Conservation (phyloP, 2,329 filamentous ascomycete genomes). For the Colletotrichum agaves region DNA sequence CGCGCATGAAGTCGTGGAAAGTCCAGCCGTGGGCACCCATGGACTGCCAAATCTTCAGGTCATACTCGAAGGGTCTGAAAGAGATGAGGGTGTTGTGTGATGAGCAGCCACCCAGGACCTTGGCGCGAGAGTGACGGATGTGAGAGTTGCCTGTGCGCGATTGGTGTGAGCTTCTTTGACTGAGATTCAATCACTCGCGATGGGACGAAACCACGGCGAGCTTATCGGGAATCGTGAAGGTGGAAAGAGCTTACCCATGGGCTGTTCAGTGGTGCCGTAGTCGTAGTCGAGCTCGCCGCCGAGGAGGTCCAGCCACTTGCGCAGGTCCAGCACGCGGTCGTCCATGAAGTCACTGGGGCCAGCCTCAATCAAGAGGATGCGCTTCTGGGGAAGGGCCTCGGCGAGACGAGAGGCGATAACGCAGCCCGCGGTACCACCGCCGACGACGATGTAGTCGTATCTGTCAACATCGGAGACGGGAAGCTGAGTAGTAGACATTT, state of each 20-base stretch:
- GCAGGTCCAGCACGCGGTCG: constrained; percentile 85
- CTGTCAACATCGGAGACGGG: constrained; percentile 70
- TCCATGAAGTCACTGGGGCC: constrained; percentile 91
- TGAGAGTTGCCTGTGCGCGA: constrained; percentile 77
- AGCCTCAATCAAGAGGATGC: constrained; percentile 85
- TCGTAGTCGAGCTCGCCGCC: constrained; percentile 92
- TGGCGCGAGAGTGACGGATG: constrained; percentile 91
- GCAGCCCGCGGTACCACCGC: constrained; percentile 87
- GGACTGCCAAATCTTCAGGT: constrained; percentile 84
- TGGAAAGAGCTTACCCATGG: constrained; percentile 65
- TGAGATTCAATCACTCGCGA: background rate
- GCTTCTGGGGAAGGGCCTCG: constrained; percentile 85
- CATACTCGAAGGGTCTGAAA: constrained; percentile 90
- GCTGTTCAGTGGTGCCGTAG: constrained; percentile 89
- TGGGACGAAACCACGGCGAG: constrained; percentile 18
- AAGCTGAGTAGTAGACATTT: constrained; percentile 73
- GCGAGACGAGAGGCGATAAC: constrained; percentile 84
- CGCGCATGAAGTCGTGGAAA: constrained; percentile 84
- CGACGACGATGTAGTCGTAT: constrained; percentile 88
- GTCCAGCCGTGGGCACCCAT: constrained; percentile 87
- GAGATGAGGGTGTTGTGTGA: constrained; percentile 95
- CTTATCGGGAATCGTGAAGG: background rate
- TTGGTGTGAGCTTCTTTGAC: constrained; percentile 3
- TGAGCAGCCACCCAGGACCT: constrained; percentile 92
- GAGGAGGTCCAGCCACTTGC: constrained; percentile 86